Evolutionary conservation across 495 filamentous ascomycete species (phyloP), one percentile per base, ranked within the genome.

Genomic region (Neurospora tetrasperma): DNA sequence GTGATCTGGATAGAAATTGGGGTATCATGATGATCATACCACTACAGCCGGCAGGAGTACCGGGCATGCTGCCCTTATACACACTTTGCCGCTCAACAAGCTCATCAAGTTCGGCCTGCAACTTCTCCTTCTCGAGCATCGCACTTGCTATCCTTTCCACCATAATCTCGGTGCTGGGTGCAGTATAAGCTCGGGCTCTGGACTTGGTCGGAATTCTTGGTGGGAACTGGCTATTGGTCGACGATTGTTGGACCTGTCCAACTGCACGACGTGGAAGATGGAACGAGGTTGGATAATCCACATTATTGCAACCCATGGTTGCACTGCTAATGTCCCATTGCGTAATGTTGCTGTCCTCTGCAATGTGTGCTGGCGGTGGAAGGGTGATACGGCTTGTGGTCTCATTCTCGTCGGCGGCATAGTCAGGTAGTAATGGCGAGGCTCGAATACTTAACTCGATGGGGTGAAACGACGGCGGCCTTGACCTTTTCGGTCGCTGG

Each of bases 381-480:
- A 82, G 83, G 8, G 83, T 82, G 69, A 85, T 80, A 42, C 79
- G 73, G 40, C 6, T 66, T 35, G 54, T 18, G 12, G 54, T 31
- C 27, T 75, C 75, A 4, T 82, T 78, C 38, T 46, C 71, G 54
- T 79, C 74, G 70, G 77, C 74, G 42, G 82, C 76, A 70, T 90
- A 81, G 71, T 86, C 81, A 39, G 88, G 87, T 5, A 91, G 75
- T 23, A 88, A 82, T 11, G 89, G 87, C 16, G 93, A 93, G 11
- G 96, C 83, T 62, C 86, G 86, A 72, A 96, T 92, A 81, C 88
- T 93, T 69, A 96, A 84, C 81, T 95, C 88, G 44, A 96, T 84
- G 12, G 92, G 91, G 43, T 87, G 86, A 80, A 93, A 93, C 18
- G 85, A 80, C 31, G 79, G 75, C 46, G 81, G 81, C 48, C 79